A percentile compares a stretch with the other conserved stretches of the same genome.
These are phyloP conservation scores for Zizania palustris DNA, from an alignment of 202 grass and related monocot species.

Conservation along the genomic window DNA sequence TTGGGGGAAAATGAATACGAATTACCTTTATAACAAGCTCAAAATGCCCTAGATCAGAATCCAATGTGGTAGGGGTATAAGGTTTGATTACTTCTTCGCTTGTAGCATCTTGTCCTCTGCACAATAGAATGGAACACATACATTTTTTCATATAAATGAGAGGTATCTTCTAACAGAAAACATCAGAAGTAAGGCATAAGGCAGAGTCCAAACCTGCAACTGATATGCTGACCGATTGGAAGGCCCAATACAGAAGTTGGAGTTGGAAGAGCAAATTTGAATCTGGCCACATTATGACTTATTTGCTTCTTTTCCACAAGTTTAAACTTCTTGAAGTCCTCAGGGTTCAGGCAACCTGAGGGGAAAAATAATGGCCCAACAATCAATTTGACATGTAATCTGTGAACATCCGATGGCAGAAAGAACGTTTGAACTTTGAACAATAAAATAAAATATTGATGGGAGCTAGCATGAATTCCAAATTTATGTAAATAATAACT, in stretches of 20 bases:
- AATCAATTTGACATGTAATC: slow-evolving; percentile 1
- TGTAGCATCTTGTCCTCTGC: slow-evolving; percentile 77
- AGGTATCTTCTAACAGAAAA: background rate
- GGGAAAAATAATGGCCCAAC: background rate
- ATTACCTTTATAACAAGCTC: slow-evolving; percentile 93
- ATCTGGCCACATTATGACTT: slow-evolving; percentile 92
- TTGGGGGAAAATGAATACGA: background rate
- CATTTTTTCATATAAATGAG: slow-evolving; percentile 2
- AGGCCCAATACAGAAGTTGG: slow-evolving; percentile 79
- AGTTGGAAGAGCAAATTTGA: slow-evolving; percentile 77
- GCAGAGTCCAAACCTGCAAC: slow-evolving; percentile 74
- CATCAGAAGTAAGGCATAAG: slow-evolving; percentile 22
- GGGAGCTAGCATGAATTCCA: background rate
- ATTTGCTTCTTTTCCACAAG: slow-evolving; percentile 85
- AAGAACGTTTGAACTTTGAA: background rate
- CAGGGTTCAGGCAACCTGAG: slow-evolving; percentile 75
- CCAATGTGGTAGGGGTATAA: slow-evolving; percentile 93
- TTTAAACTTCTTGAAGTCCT: slow-evolving; percentile 87
- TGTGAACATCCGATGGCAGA: background rate
- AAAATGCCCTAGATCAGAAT: slow-evolving; percentile 91
- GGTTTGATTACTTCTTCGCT: slow-evolving; percentile 95
- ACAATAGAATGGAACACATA: slow-evolving; percentile 22
- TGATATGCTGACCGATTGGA: slow-evolving; percentile 96
- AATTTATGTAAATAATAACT: background rate
- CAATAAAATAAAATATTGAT: background rate